Evolutionary conservation across 1,284 basidiomycete species (phyloP).

Genomic region (Sporisorium reilianum): DNA sequence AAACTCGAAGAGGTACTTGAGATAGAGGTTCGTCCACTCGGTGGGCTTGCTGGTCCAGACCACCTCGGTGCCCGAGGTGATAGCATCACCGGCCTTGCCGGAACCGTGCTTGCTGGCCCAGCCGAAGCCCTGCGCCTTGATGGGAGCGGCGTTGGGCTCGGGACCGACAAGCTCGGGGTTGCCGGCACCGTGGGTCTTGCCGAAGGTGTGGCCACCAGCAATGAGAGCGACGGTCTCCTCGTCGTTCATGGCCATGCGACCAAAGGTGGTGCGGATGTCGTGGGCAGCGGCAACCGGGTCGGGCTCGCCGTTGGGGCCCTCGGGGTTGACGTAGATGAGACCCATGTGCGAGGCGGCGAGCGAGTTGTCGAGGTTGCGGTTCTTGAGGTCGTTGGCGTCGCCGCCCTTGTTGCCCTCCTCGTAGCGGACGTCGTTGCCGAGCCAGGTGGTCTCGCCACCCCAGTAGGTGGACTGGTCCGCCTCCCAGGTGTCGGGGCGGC

Average conservation of each 20-base stretch:
- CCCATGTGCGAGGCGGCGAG: constrained; percentile 45
- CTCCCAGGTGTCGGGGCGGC: constrained; percentile 47
- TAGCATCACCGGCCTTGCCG: constrained; percentile 37
- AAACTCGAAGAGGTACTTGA: constrained; percentile 50
- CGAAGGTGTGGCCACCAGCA: constrained; percentile 50
- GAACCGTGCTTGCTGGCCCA: constrained; percentile 38
- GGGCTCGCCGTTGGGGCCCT: constrained; percentile 43
- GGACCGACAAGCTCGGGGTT: constrained; percentile 35
- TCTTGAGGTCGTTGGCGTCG: constrained; percentile 40
- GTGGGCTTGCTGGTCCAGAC: constrained; percentile 48
- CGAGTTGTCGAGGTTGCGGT: constrained; percentile 34
- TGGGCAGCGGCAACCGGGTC: constrained; percentile 43
- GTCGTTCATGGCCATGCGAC: constrained; percentile 50
- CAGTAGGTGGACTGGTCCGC: constrained; percentile 49
- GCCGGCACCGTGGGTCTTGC: constrained; percentile 50
- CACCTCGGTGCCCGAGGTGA: constrained; percentile 40
- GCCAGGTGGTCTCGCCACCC: constrained; percentile 51
- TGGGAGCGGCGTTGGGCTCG: constrained; percentile 41
- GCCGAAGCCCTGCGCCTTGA: constrained; percentile 40
- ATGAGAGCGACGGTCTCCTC: constrained; percentile 46
- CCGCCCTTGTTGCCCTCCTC: constrained; percentile 35
- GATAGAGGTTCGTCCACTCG: constrained; percentile 48
- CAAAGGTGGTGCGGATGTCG: constrained; percentile 47
- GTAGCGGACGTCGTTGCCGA: constrained; percentile 48
- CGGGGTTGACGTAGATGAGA: constrained; percentile 50